phyloP scores from a whole-genome alignment of 768 basidiomycete species.

The Mycena albidolilacea region DNA sequence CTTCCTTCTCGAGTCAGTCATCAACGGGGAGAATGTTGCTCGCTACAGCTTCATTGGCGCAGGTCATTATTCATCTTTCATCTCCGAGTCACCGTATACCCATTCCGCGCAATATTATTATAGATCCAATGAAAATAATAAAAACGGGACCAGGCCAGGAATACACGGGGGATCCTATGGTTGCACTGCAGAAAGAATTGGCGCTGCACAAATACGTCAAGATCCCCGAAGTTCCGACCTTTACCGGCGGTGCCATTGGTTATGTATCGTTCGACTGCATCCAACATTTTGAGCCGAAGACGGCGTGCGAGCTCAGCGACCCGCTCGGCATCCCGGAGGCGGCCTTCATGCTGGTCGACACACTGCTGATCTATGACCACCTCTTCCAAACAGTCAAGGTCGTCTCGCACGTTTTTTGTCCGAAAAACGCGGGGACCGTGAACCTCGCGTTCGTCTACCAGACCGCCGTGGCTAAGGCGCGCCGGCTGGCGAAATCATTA shows the following conservation, averaged over 20 bases:
- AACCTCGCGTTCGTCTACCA: constrained; percentile 91
- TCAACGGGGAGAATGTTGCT: constrained; percentile 91
- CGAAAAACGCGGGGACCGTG: constrained; percentile 73
- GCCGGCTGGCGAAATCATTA: constrained; percentile 83
- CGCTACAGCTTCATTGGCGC: constrained; percentile 98
- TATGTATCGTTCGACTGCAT: constrained; percentile 98
- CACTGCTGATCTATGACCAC: constrained; percentile 96
- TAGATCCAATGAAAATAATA: constrained; percentile 95
- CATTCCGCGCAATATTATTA: not conserved
- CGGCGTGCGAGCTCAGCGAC: constrained; percentile 81
- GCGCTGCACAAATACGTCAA: constrained; percentile 90
- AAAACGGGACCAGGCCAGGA: constrained; percentile 91
- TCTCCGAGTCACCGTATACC: constrained; percentile 6
- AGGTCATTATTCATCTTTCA: constrained; percentile 62
- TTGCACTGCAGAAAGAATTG: constrained; percentile 87
- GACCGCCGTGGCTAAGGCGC: constrained; percentile 86
- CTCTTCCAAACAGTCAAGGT: constrained; percentile 95
- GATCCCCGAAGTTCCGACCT: constrained; percentile 92
- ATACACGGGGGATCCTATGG: constrained; percentile 88
- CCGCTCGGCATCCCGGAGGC: constrained; percentile 93
- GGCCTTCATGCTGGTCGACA: constrained; percentile 97
- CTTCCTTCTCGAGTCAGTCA: constrained; percentile 94
- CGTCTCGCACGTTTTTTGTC: constrained; percentile 95
- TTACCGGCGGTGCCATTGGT: constrained; percentile 97
- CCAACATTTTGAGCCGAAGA: constrained; percentile 96